Base-by-base conservation (phyloP, 805 yeast species). In the Teunomyces pallodes region DNA sequence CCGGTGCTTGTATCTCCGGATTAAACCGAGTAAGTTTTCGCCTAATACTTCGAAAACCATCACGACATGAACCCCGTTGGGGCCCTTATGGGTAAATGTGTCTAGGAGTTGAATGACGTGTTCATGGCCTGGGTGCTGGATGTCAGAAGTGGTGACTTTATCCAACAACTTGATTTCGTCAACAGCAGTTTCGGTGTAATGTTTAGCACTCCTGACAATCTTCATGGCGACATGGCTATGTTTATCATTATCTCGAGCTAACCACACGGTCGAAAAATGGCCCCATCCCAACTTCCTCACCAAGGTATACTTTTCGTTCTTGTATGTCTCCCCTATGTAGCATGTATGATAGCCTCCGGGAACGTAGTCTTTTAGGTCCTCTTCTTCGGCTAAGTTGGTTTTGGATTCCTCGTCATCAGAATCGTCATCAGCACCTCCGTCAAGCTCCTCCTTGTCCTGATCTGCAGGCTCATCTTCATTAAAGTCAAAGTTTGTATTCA, bases 21-120 rank as follows among this genome's bases (percentile, higher is more conserved):
- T 90, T 55, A 94, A 74, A 16, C 96, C 91, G 45, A 94, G 72
- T 55, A 94, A 66, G 62, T 90, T 92, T 66, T 94, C 99, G 16
- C 99, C 99, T 52, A 94, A 73, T 0, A 94, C 96, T 69, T 94
- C 99, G 65, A 94, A 94, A 1, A 92, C 97, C 98, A 94, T 94
- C 49, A 94, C 92, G 9, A 90, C 85, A 67, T 94, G 99, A 2
- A 80, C 76, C 1, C 99, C 99, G 66, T 94, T 90, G 4, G 89
- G 90, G 1, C 99, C 99, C 36, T 73, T 69, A 61, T 92, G 96
- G 47, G 83, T 81, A 64, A 94, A 94, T 50, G 87, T 82, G 66
- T 94, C 98, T 49, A 90, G 67, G 36, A 94, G 72, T 45, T 83
- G 84, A 42, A 94, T 87, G 20, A 92, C 86, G 65, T 87, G 89